Conservation (phyloP, 2,329 filamentous ascomycete genomes). For the Aspergillus sclerotialis region DNA sequence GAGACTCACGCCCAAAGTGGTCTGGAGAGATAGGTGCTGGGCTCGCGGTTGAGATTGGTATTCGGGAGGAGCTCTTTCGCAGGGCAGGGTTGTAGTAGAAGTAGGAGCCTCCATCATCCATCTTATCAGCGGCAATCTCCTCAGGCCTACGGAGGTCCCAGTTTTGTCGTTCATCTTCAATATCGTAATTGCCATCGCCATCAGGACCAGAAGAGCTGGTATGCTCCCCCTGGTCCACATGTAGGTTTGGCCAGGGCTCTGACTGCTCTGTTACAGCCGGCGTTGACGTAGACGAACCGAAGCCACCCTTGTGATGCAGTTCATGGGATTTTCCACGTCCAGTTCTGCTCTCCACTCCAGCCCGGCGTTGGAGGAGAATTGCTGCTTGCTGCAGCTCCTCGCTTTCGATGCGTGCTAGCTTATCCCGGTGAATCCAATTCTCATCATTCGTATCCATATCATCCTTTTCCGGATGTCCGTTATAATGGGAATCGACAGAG, state of each 20-base stretch:
- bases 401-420: constrained; percentile 44
- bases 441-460: constrained; percentile 27
- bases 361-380: constrained; percentile 34
- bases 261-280: constrained; percentile 21
- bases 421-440: constrained; percentile 46
- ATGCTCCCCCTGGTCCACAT: constrained; percentile 27
- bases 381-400: constrained; percentile 44
- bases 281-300: constrained; percentile 16
- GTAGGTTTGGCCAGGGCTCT: constrained; percentile 28
- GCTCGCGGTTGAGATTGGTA: constrained; percentile 77
- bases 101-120: constrained; percentile 36
- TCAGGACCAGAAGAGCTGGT: constrained; percentile 23
- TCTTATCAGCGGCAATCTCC: constrained; percentile 58
- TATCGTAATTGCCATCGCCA: constrained; percentile 27
- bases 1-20: constrained; percentile 67
- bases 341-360: constrained; percentile 29
- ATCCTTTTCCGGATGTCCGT: constrained; percentile 9
- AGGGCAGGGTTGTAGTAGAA: constrained; percentile 46
- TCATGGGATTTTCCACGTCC: constrained; percentile 33
- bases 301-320: constrained; percentile 22
- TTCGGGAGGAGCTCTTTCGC: constrained; percentile 65
- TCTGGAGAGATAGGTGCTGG: constrained; percentile 67
- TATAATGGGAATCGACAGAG: constrained; percentile 12
- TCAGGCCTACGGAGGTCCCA: constrained; percentile 74
- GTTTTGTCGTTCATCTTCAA: constrained; percentile 40